Base-by-base conservation (phyloP, 192 early-diverging fungal species). In the Diversispora eburnea region DNA sequence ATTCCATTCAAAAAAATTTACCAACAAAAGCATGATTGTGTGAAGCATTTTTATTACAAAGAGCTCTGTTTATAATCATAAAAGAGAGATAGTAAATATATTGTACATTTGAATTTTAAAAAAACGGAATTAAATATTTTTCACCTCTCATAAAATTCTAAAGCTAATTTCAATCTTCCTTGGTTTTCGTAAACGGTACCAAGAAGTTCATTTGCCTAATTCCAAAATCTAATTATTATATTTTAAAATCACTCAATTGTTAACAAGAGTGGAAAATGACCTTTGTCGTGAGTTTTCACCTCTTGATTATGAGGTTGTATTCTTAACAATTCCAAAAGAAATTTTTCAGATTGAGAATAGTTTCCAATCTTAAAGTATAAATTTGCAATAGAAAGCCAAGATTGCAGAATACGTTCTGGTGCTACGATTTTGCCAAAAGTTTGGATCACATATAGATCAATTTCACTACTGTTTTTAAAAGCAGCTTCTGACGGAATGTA, bases 71-170 rank as follows among this genome's bases (percentile, higher is more conserved):
- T 42, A 19, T 8, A 19, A 43, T 45, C n/a, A 19, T 10, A 59
- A 10, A 33, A 41, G 7, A 19, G 7, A 41, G 7, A 59, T 17
- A 5, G 25, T 62, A 41, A 63, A 45, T 45, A 9, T 8, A 8
- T 46, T 43, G n/a, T 33, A n/a, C 15, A n/a, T 3, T 43, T 17
- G 6, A 63, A 43, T 63, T 10, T 7, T 42, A 41, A 19, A 8
- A 17, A 8, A 8, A 4, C 0, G 7, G 9, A 1, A 4, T 12
- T 54, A 61, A 19, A n/a, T 41, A 4, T 43, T 33, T n/a, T 45
- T 10, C 43, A 63, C 61, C 61, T 63, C 43, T 63, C 61, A 13
- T 63, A 63, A 43, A 45, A 63, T 43, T 63, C 61, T 63, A 63
- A 63, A 45, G 61, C 61, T 5, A 8, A n/a, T n/a, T 33, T n/a